A percentile compares a stretch with the other conserved stretches of the same genome.
Evolutionary conservation across 2,329 filamentous ascomycete genomes (phyloP).

Genomic region (Xylariomycetidae sp.): DNA sequence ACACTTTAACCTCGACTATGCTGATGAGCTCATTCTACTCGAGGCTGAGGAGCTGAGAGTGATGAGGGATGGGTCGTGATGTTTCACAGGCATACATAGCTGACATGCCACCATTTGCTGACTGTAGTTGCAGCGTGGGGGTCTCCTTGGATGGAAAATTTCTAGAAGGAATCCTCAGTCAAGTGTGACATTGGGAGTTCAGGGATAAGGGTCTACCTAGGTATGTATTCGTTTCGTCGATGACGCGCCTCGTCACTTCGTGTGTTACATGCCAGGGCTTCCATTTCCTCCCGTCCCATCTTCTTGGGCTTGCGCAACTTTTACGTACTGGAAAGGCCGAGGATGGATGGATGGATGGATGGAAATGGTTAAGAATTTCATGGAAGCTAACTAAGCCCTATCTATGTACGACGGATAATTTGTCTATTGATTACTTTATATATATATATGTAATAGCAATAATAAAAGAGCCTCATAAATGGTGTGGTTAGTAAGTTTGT

Average conservation of each 20-base stretch:
- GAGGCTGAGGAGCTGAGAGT: no score
- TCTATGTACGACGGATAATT: not conserved
- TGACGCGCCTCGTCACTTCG: no score
- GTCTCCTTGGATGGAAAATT: not conserved
- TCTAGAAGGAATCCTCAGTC: slow-evolving; percentile 2
- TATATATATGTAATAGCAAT: no score
- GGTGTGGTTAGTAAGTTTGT: no score
- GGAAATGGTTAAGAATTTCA: not conserved
- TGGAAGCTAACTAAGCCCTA: not conserved
- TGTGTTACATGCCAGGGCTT: not conserved
- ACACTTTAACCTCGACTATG: no score
- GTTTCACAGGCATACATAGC: not conserved
- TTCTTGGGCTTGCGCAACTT: slow-evolving; percentile 1
- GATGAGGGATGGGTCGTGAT: no score
- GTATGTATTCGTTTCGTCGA: no score
- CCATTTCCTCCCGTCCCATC: not conserved
- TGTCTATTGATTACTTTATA: no score
- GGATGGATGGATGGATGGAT: not conserved
- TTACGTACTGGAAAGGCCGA: slow-evolving; percentile 1
- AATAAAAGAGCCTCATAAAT: no score
- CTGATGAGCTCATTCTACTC: no score
- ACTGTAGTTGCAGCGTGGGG: not conserved
- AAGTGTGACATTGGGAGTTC: no score
- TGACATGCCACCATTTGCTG: not conserved
- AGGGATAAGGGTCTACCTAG: no score